A percentile compares a stretch with the other conserved stretches of the same genome.
phyloP scores from a whole-genome alignment of 2,329 filamentous ascomycete genomes.

The Fusarium torulosum region DNA sequence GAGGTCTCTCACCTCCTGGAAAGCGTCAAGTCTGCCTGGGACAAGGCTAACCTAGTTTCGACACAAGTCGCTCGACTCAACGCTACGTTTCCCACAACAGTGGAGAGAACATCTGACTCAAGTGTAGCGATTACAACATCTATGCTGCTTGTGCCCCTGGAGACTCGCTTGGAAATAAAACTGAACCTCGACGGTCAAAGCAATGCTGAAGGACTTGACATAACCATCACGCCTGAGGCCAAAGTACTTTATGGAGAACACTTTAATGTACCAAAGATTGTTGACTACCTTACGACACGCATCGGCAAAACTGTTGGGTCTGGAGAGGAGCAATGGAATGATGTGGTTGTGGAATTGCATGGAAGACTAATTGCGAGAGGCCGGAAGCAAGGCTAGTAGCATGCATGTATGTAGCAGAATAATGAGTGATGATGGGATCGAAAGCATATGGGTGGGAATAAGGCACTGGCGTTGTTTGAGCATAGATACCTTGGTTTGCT shows the following conservation, averaged over 20 bases:
- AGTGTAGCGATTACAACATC: conserved; percentile 71
- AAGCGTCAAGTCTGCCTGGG: conserved; percentile 74
- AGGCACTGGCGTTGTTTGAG: conserved; percentile 41
- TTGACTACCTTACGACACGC: conserved; percentile 73
- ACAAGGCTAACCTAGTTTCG: conserved; percentile 69
- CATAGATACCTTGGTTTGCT: conserved; percentile 44
- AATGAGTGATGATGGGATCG: conserved; percentile 50
- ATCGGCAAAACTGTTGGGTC: conserved; percentile 59
- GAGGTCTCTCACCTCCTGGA: conserved; percentile 68
- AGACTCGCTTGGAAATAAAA: conserved; percentile 75
- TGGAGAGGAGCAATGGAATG: conserved; percentile 63
- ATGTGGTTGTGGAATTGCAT: conserved; percentile 67
- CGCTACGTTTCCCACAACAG: conserved; percentile 72
- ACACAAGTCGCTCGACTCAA: conserved; percentile 72
- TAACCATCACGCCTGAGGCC: conserved; percentile 67
- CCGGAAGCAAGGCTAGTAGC: conserved; percentile 54
- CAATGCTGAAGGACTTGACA: conserved; percentile 63
- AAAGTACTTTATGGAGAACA: conserved; percentile 81
- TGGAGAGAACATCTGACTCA: conserved; percentile 74
- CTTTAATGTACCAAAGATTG: conserved; percentile 81
- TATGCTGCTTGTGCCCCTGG: conserved; percentile 72
- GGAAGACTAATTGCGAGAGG: conserved; percentile 68
- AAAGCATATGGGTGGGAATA: conserved; percentile 27
- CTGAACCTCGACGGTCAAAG: conserved; percentile 66
- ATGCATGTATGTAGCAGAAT: not conserved